phyloP scores from a whole-genome alignment of 345 rosid genomes.

The Salix brachista region DNA sequence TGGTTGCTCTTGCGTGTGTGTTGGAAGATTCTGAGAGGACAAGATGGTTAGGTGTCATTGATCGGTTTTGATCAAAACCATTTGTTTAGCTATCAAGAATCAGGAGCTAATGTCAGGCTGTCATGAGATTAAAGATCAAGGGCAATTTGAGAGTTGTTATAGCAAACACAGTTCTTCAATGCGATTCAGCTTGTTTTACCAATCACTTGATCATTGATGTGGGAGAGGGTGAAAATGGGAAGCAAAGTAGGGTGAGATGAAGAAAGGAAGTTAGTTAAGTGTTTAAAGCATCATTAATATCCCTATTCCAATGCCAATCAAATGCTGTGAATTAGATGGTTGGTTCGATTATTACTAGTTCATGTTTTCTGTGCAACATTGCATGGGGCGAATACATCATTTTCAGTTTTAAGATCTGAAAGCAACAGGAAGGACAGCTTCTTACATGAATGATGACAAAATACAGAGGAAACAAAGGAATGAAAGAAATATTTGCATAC shows the following conservation, averaged over 20 bases:
- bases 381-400: background rate
- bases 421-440: background rate
- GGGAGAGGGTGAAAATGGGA: background rate
- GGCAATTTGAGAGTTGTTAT: background rate
- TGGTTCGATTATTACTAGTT: background rate
- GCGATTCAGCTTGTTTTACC: background rate
- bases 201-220: background rate
- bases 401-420: background rate
- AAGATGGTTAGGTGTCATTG: background rate
- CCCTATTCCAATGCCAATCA: no score
- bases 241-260: background rate
- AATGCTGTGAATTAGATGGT: background rate
- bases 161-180: background rate
- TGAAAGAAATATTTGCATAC: slow-evolving; percentile 29
- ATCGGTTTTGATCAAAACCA: background rate
- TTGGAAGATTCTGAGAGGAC: background rate
- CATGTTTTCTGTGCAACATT: background rate
- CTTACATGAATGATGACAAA: background rate
- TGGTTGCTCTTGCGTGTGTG: background rate
- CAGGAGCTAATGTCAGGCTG: background rate
- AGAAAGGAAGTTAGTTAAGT: background rate
- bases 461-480: slow-evolving; percentile 3
- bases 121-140: background rate
- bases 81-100: background rate
- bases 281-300: no score